A percentile compares a stretch with the other conserved stretches of the same genome.
These are phyloP conservation scores for Periconia sp. DNA, from an alignment of 2,329 filamentous ascomycete genomes.

Conservation along the genomic window DNA sequence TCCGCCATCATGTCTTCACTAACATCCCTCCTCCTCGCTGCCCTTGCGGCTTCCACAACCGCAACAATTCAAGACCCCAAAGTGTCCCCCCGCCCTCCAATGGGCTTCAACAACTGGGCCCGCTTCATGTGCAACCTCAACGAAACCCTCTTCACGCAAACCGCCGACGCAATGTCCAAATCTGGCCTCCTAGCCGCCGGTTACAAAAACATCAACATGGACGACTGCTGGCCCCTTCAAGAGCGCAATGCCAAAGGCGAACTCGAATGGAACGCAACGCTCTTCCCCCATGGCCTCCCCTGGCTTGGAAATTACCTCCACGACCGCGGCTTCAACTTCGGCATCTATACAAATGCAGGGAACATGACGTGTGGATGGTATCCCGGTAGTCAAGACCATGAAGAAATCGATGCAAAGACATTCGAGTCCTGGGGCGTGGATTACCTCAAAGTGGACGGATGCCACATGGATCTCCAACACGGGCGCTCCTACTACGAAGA, in stretches of 20 bases:
- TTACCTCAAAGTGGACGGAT: slow-evolving; percentile 37
- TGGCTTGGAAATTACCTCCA: slow-evolving; percentile 51
- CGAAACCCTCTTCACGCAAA: slow-evolving; percentile 55
- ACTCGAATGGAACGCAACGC: slow-evolving; percentile 49
- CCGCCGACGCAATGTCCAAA: slow-evolving; percentile 53
- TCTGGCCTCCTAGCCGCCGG: slow-evolving; percentile 50
- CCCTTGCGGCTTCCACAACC: slow-evolving; percentile 9
- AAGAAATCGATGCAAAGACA: slow-evolving; percentile 51
- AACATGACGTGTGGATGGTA: slow-evolving; percentile 53
- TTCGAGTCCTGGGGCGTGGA: slow-evolving; percentile 49
- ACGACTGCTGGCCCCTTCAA: slow-evolving; percentile 54
- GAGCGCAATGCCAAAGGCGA: slow-evolving; percentile 45
- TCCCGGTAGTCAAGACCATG: slow-evolving; percentile 50
- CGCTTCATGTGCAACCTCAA: slow-evolving; percentile 57
- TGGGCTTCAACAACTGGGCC: slow-evolving; percentile 62
- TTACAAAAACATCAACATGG: slow-evolving; percentile 52
- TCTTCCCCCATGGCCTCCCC: slow-evolving; percentile 53
- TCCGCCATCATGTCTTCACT: slow-evolving; percentile 14
- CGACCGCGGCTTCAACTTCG: slow-evolving; percentile 50
- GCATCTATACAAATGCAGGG: slow-evolving; percentile 55
- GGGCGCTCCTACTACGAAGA: slow-evolving; percentile 26
- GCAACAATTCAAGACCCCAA: slow-evolving; percentile 19
- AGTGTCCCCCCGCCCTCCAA: slow-evolving; percentile 45
- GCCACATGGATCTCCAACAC: slow-evolving; percentile 26
- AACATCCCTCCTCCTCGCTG: slow-evolving; percentile 11